Percentiles rank a stretch among this genome's conserved stretches.
Evolutionary conservation across 306 rosid species (phyloP).

Genomic region (Cucumis melo): DNA sequence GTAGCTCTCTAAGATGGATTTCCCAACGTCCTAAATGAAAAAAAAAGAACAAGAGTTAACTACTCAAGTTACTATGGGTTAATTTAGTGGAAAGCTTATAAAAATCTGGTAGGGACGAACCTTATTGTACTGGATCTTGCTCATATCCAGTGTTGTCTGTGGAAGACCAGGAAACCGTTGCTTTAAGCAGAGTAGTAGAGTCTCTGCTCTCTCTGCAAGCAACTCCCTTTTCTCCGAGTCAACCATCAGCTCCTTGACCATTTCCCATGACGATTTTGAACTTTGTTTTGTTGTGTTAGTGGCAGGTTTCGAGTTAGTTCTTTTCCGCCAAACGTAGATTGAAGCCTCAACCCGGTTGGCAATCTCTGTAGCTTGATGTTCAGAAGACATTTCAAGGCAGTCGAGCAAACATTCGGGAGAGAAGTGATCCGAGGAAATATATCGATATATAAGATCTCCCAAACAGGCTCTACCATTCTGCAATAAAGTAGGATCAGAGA

Average conservation of each 20-base stretch:
- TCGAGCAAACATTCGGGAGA: conserved; percentile 72
- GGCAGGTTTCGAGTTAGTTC: conserved; percentile 36
- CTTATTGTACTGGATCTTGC: conserved; percentile 95
- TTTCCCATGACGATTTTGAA: conserved; percentile 90
- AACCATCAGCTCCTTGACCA: conserved; percentile 85
- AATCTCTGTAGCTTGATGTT: conserved; percentile 89
- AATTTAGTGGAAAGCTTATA: neutral
- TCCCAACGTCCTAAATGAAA: conserved; percentile 66
- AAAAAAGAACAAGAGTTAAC: neutral
- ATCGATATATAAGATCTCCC: conserved; percentile 85
- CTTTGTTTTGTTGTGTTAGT: conserved; percentile 24
- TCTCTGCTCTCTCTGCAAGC: conserved; percentile 87
- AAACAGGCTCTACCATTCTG: conserved; percentile 78
- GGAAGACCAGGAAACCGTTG: conserved; percentile 90
- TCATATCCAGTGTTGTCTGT: conserved; percentile 75
- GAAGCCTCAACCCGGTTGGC: conserved; percentile 79
- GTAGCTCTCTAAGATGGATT: conserved; percentile 88
- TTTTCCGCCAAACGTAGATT: conserved; percentile 58
- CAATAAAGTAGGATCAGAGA: conserved; percentile 18
- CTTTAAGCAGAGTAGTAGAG: conserved; percentile 65
- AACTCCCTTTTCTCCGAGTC: conserved; percentile 79
- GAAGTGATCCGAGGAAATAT: conserved; percentile 78
- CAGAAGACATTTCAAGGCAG: conserved; percentile 80
- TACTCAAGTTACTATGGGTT: neutral
- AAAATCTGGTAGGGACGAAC: conserved; percentile 2